Evolutionary conservation across 768 basidiomycete genomes (phyloP).

Genomic region (Tylopilus felleus): DNA sequence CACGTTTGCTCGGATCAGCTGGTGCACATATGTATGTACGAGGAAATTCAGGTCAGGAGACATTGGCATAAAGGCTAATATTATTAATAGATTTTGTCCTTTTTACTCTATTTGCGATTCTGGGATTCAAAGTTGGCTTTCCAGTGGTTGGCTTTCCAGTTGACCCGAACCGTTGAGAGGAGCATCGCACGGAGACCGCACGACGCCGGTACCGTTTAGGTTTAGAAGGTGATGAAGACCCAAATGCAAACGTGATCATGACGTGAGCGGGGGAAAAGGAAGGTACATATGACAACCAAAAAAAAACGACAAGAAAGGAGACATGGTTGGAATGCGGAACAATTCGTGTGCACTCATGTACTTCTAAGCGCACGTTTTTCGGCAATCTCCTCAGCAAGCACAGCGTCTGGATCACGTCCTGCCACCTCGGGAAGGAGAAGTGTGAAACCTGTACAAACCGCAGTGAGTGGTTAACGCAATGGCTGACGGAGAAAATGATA

Average conservation of each 20-base stretch:
- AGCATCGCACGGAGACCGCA: neutral
- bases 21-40: too few species aligned
- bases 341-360: neutral
- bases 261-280: neutral
- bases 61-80: neutral
- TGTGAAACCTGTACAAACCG: constrained; percentile 31
- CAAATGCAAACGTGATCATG: neutral
- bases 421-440: constrained; percentile 51
- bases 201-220: neutral
- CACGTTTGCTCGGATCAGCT: too few species aligned
- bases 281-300: neutral
- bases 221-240: neutral
- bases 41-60: too few species aligned
- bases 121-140: neutral
- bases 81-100: neutral
- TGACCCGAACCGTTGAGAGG: too few species aligned
- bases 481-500: neutral
- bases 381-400: constrained; percentile 39
- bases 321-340: neutral
- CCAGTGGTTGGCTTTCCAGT: neutral
- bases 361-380: constrained; percentile 9
- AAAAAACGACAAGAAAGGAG: neutral
- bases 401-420: constrained; percentile 47
- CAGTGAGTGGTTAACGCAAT: neutral
- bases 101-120: neutral